These are phyloP conservation scores for Cruciata laevipes DNA, from an alignment of 257 asterid species.

Conservation along the genomic window DNA sequence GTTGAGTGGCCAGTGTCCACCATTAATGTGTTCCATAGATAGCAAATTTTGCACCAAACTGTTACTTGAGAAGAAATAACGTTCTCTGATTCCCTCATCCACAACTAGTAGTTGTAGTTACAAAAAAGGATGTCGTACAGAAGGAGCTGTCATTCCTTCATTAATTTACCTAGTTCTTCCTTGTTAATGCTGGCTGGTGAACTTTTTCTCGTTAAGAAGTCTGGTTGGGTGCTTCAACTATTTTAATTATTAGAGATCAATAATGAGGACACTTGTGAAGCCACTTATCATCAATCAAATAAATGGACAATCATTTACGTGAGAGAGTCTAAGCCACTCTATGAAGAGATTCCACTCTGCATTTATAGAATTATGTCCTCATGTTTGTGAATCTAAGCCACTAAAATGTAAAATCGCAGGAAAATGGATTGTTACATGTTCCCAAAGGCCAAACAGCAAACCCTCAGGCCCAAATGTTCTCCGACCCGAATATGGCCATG, in stretches of 20 bases:
- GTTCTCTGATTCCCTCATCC: neutral
- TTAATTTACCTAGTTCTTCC: neutral
- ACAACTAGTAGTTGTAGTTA: neutral
- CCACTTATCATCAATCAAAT: neutral
- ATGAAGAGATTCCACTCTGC: neutral
- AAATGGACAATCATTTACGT: neutral
- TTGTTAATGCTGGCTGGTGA: neutral
- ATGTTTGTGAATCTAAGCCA: neutral
- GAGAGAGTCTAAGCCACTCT: neutral
- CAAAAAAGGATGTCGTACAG: neutral
- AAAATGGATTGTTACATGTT: conserved; percentile 69
- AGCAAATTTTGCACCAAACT: neutral
- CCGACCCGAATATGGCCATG: conserved; percentile 99
- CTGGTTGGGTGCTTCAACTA: neutral
- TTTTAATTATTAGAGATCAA: neutral
- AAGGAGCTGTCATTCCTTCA: neutral
- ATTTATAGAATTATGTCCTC: neutral
- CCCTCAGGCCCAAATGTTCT: conserved; percentile 96
- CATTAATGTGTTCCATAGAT: neutral
- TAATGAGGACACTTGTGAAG: neutral
- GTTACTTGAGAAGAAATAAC: neutral
- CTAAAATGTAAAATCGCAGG: conserved; percentile 42
- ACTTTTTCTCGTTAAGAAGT: neutral
- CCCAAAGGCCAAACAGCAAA: conserved; percentile 89
- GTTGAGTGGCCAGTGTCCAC: neutral